A percentile compares a stretch with the other conserved stretches of the same genome.
These are phyloP conservation scores for Golovinomyces cichoracearum DNA, from an alignment of 2,329 filamentous ascomycete genomes.

Conservation along the genomic window DNA sequence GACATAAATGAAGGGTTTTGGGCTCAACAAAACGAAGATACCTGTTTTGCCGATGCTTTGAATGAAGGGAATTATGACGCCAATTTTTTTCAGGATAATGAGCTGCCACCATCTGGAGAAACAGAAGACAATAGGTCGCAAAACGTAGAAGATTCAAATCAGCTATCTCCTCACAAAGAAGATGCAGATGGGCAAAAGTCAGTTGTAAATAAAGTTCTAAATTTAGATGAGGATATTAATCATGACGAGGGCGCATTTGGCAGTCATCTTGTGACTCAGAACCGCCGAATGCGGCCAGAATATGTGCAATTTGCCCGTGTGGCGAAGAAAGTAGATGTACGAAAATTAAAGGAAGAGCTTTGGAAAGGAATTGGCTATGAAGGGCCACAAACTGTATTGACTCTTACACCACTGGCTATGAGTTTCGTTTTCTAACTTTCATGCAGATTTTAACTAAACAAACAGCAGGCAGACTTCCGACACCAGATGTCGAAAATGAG, in stretches of 20 bases:
- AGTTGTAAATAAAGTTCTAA: slow-evolving; percentile 24
- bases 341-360: slow-evolving; percentile 41
- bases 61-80: slow-evolving; percentile 69
- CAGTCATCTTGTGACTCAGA: slow-evolving; percentile 41
- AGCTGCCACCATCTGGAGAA: slow-evolving; percentile 38
- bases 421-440: neutral
- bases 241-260: slow-evolving; percentile 26
- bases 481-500: slow-evolving; percentile 15
- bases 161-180: slow-evolving; percentile 40
- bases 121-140: slow-evolving; percentile 37
- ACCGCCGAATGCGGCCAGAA: slow-evolving; percentile 34
- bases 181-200: slow-evolving; percentile 18
- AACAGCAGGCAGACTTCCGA: slow-evolving; percentile 13
- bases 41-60: slow-evolving; percentile 20
- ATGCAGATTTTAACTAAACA: slow-evolving; percentile 9
- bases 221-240: slow-evolving; percentile 23
- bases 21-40: slow-evolving; percentile 39
- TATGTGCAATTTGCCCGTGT: slow-evolving; percentile 46
- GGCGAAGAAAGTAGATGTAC: slow-evolving; percentile 45
- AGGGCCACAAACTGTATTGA: slow-evolving; percentile 20
- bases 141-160: slow-evolving; percentile 58
- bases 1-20: slow-evolving; percentile 93
- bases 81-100: slow-evolving; percentile 89
- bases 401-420: neutral
- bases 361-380: slow-evolving; percentile 41